Evolutionary conservation across 139 green algal species (phyloP).

Genomic region (Medakamo hakoo): DNA sequence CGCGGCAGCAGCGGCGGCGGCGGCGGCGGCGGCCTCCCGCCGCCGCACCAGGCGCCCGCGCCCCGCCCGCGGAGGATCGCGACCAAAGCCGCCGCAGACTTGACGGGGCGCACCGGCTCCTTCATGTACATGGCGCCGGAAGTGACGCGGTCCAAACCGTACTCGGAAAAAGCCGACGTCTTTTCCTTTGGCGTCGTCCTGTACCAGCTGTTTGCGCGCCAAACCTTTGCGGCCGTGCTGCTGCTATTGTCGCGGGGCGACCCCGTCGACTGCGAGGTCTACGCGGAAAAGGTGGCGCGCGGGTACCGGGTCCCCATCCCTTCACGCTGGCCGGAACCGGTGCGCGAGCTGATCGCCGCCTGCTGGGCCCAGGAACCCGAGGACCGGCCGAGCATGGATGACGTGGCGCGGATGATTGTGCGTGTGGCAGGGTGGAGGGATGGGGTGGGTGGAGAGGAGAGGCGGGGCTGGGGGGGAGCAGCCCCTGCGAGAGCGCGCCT

Average conservation of each 20-base stretch:
- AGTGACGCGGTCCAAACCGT: slow-evolving; percentile 2
- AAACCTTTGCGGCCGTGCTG: background rate
- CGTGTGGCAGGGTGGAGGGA: too few species aligned
- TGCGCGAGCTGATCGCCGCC: slow-evolving; percentile 7
- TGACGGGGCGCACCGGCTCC: slow-evolving; percentile 10
- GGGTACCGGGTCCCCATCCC: slow-evolving; percentile 7
- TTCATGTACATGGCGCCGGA: slow-evolving; percentile 17
- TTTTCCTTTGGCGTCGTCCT: background rate
- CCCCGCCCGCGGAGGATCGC: background rate
- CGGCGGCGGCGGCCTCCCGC: too few species aligned
- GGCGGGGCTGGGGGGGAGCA: too few species aligned
- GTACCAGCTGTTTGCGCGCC: background rate
- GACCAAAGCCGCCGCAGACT: background rate
- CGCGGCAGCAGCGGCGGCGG: too few species aligned
- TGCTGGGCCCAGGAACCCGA: slow-evolving; percentile 4
- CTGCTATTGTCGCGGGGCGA: background rate
- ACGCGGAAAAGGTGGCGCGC: slow-evolving; percentile 1
- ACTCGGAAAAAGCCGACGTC: slow-evolving; percentile 14
- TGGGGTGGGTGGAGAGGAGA: too few species aligned
- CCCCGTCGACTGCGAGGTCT: background rate
- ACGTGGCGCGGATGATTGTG: too few species aligned
- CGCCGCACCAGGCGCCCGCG: background rate
- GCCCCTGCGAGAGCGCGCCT: too few species aligned
- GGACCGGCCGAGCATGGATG: slow-evolving; percentile 2
- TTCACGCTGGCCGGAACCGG: background rate